A percentile compares a stretch with the other conserved stretches of the same genome.
Conservation (phyloP, 257 asterid genomes). For the Echites panduratus region DNA sequence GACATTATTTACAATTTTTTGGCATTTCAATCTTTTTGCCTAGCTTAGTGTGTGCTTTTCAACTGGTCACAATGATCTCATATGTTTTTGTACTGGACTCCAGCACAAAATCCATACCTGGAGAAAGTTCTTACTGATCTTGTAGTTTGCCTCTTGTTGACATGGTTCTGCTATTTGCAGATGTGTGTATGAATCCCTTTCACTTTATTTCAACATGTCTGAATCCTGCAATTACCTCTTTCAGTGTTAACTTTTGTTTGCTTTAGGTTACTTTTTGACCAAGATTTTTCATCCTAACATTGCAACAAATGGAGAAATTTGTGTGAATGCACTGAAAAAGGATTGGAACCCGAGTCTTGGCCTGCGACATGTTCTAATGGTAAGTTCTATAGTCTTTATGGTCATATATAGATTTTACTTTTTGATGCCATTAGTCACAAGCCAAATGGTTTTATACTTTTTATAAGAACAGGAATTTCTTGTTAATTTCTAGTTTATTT, state of each 20-base stretch:
- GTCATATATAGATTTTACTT: neutral
- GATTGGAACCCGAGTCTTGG: constrained; percentile 96
- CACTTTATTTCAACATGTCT: neutral
- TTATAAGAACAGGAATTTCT: neutral
- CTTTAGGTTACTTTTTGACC: constrained; percentile 78
- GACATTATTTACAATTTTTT: neutral
- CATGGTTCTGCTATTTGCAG: neutral
- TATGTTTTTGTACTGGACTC: neutral
- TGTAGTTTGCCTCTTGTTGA: neutral
- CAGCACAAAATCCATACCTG: neutral
- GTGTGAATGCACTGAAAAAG: constrained; percentile 92
- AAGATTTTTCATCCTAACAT: constrained; percentile 95
- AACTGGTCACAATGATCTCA: neutral
- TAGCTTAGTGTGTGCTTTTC: neutral
- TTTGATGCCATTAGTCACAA: neutral
- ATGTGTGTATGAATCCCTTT: neutral
- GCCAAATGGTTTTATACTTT: neutral
- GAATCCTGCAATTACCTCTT: too few relatives aligned
- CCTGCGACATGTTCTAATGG: constrained; percentile 80
- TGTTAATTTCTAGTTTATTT: constrained; percentile 7
- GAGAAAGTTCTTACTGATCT: neutral
- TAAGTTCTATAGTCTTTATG: constrained; percentile 26
- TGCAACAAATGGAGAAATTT: constrained; percentile 77
- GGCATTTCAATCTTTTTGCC: neutral
- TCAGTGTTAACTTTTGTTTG: constrained; percentile 1